Base-by-base conservation (phyloP, 2,329 filamentous ascomycete genomes). In the Fusarium armeniacum region DNA sequence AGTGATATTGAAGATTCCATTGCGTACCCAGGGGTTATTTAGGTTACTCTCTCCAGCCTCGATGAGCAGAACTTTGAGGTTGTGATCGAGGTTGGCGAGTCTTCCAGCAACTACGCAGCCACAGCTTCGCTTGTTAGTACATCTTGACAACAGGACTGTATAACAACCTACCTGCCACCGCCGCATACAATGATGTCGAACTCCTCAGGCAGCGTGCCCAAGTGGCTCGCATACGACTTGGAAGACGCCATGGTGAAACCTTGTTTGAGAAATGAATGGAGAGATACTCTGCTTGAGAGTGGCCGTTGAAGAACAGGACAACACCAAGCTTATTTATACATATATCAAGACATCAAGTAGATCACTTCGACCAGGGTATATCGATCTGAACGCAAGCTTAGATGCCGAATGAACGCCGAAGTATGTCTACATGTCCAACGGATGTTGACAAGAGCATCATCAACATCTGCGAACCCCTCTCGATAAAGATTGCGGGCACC, bases 121-220 rank as follows among this genome's bases (percentile, higher is more conserved):
- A 66, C 36, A 38, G 9, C 12, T 15, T 6, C 12, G 6, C 9
- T 5, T 30, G 30, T 30, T 30, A 30, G 30, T 30, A 12, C 11
- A 30, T 30, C 30, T 30, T 30, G 30, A 30, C 6, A 30, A 3
- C 20, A 20, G 20, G 20, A 20, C 30, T 30, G 30, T 11, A 7
- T 30, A 30, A 30, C 15, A 35, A 35, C 33, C 16, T 12, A 35
- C 33, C 89, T 92, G 57, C 91, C 91, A 75, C 91, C 91, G 75
- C 91, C 91, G 70, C 89, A 91, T 32, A 93, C 90, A 73, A 93
- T 93, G 73, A 94, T 93, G 77, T 93, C 91, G 75, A 93, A 91
- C 83, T 93, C 91, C 62, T 93, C 91, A 36, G 91, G 91, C 67
- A 93, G 76, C 9, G 69, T 51, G 59, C 71, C 69, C 6, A 58